These are phyloP conservation scores for Lasiodiplodia gonubiensis DNA, from an alignment of 2,329 filamentous ascomycete species.

Conservation along the genomic window DNA sequence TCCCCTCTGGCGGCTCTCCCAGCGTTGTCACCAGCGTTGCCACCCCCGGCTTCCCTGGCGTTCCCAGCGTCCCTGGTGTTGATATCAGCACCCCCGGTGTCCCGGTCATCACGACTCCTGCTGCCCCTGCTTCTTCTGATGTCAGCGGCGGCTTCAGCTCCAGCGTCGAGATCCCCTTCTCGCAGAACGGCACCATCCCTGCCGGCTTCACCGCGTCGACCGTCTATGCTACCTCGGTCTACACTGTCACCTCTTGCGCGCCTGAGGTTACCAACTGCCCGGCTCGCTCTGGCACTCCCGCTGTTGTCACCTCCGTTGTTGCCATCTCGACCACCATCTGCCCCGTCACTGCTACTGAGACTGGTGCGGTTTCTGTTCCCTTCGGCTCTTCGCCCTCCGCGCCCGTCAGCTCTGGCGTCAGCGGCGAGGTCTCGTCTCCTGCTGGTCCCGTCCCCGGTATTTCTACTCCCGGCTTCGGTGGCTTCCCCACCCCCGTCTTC, in stretches of 20 bases:
- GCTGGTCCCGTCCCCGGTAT: constrained; percentile 23
- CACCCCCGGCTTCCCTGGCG: constrained; percentile 2
- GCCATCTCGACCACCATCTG: constrained; percentile 28
- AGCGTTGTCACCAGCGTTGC: constrained; percentile 13
- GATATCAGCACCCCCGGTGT: constrained; percentile 23
- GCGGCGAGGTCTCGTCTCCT: constrained; percentile 6
- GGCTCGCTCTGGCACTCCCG: constrained; percentile 30
- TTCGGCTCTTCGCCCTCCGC: constrained; percentile 26
- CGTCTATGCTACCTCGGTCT: constrained; percentile 26
- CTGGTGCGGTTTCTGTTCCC: constrained; percentile 26
- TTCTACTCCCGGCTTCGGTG: constrained; percentile 29
- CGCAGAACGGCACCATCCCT: constrained; percentile 15
- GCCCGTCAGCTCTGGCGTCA: constrained; percentile 6
- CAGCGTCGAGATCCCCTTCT: constrained; percentile 18
- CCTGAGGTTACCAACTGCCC: constrained; percentile 32
- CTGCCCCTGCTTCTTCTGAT: constrained; percentile 31
- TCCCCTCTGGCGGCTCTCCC: constrained; percentile 15
- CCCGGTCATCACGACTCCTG: constrained; percentile 10
- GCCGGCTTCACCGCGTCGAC: constrained; percentile 25
- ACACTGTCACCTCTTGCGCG: constrained; percentile 33
- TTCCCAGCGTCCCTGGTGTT: constrained; percentile 8
- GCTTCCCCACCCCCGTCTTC: constrained; percentile 4
- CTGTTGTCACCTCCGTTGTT: constrained; percentile 19
- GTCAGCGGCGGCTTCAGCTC: constrained; percentile 24
- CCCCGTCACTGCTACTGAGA: constrained; percentile 20